Base-by-base conservation (phyloP, 495 filamentous ascomycete species). In the Penicillium cinerascens region DNA sequence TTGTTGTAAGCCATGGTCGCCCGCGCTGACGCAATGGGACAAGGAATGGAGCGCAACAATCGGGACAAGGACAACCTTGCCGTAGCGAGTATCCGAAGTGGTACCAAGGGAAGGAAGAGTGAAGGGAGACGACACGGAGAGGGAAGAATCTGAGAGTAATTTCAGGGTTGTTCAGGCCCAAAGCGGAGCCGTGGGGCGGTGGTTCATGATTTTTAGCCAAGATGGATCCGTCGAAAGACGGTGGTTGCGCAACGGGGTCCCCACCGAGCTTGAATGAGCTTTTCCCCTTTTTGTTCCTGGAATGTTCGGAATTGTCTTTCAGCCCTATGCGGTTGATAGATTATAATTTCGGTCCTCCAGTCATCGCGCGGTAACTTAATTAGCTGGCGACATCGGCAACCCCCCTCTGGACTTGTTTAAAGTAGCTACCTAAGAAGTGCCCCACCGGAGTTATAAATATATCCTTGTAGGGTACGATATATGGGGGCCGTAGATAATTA, bases 1-100 rank as follows among this genome's bases (percentile, higher is more conserved):
- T 85, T 83, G 68, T 95, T 96, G 80, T 98, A 97, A 26, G 93
- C 93, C 93, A 97, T 98, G 44, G 56, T 61, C 35, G 39, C 47
- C 50, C n/a, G 49, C 56, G 55, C 54, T 73, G 70, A 69, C 67
- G 56, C 60, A 60, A 54, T 60, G 29, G 29, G 42, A 48, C 43
- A 49, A 46, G 26, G 44, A 9, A 38, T 20, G 42, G 26, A 37
- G 16, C 18, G 21, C 18, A 21, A 9, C 29, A 44, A 37, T 41
- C 55, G 44, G 40, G 55, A 36, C 37, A 25, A 37, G 7, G 41
- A 39, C 27, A 23, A 26, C 33, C 49, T 56, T 40, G 44, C 51
- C 11, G 23, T 33, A 21, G 26, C 36, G 26, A 35, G 17, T 25
- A 42, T 21, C 10, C n/a, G 26, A 42, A 17, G 18, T 9, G 37